phyloP scores from a whole-genome alignment of 2,329 filamentous ascomycete genomes.

The Coniochaeta sp. region DNA sequence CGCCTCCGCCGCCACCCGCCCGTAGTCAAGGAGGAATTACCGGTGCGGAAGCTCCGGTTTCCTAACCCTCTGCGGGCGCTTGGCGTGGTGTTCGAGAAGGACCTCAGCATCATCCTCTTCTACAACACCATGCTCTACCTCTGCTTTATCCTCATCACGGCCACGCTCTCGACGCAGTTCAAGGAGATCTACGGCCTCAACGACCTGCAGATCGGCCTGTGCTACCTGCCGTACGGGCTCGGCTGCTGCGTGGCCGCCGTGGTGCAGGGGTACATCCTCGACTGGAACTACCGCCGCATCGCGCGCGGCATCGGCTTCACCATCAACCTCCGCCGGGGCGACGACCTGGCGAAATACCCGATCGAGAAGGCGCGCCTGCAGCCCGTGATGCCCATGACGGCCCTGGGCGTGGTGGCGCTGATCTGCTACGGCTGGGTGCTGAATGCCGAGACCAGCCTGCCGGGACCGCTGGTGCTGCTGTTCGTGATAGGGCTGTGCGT shows the following conservation, averaged over 20 bases:
- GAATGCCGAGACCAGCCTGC: constrained; percentile 40
- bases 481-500: constrained; percentile 51
- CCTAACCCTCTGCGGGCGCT: constrained; percentile 52
- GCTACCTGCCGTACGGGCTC: constrained; percentile 45
- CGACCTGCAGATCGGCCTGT: constrained; percentile 43
- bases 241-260: constrained; percentile 41
- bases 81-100: constrained; percentile 46
- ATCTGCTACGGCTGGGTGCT: constrained; percentile 52
- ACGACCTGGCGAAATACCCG: constrained; percentile 42
- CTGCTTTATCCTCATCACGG: constrained; percentile 45
- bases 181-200: constrained; percentile 41
- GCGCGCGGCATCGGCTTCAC: constrained; percentile 53
- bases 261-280: constrained; percentile 48
- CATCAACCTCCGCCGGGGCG: constrained; percentile 50
- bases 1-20: constrained; percentile 24
- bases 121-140: constrained; percentile 48
- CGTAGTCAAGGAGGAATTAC: constrained; percentile 20
- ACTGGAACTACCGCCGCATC: constrained; percentile 65
- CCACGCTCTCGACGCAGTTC: constrained; percentile 45
- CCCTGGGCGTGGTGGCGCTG: constrained; percentile 42
- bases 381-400: constrained; percentile 45
- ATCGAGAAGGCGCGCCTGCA: constrained; percentile 49
- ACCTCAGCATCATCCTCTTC: constrained; percentile 44
- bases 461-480: constrained; percentile 45
- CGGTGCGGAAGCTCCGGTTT: constrained; percentile 35